phyloP scores from a whole-genome alignment of 352 stramenopile genomes.

The Phytopythium ostracodes region DNA sequence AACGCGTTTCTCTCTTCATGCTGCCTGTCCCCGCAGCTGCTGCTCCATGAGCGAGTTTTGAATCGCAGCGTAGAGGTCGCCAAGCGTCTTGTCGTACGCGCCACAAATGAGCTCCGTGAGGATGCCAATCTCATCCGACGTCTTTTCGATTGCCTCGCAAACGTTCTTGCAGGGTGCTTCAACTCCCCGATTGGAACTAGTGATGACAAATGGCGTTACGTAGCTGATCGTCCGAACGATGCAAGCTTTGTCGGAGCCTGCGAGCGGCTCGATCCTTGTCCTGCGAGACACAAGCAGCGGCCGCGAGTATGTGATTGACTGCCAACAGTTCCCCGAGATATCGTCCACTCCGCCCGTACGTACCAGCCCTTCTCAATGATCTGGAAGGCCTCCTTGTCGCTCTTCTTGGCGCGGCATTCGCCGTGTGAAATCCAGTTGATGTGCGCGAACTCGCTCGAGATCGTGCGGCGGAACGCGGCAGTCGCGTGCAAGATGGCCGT shows the following conservation, averaged over 20 bases:
- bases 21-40: neutral
- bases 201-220: constrained; percentile 6
- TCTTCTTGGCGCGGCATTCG: constrained; percentile 25
- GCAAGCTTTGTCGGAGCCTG: constrained; percentile 3
- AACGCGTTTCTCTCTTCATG: neutral
- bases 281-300: neutral
- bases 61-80: constrained; percentile 24
- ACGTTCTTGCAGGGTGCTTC: neutral
- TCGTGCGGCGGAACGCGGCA: constrained; percentile 10
- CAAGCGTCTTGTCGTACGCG: constrained; percentile 19
- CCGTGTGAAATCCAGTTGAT: constrained; percentile 32
- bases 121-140: constrained; percentile 20
- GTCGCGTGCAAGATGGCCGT: constrained; percentile 9
- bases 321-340: too few species aligned
- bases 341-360: constrained; percentile 2
- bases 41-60: constrained; percentile 35
- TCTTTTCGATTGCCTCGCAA: neutral
- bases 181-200: neutral
- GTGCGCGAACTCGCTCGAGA: constrained; percentile 1
- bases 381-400: constrained; percentile 28
- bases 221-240: constrained; percentile 14
- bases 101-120: constrained; percentile 26
- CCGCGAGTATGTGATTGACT: too few species aligned
- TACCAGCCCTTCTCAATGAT: constrained; percentile 37
- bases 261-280: constrained; percentile 12